These are phyloP conservation scores for Fusarium sp. DNA, from an alignment of 2,329 filamentous ascomycete genomes.

Conservation along the genomic window DNA sequence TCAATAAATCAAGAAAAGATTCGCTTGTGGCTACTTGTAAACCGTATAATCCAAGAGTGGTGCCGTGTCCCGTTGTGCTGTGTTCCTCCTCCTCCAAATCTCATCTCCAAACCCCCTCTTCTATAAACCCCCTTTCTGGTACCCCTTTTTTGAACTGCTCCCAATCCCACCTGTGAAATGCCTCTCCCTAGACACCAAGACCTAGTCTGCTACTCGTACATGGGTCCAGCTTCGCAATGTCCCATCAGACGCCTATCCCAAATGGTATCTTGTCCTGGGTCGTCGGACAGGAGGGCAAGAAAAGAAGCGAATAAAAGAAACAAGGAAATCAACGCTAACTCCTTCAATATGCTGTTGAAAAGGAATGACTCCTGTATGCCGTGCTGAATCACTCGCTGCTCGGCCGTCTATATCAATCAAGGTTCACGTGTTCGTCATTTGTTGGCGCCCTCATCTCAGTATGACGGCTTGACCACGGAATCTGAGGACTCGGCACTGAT, in stretches of 20 bases:
- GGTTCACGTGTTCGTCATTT: conserved; percentile 13
- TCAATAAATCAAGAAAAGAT: conserved; percentile 32
- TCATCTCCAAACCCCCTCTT: conserved; percentile 1
- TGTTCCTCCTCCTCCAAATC: conserved; percentile 17
- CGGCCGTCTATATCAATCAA: conserved; percentile 14
- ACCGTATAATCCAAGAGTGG: conserved; percentile 31
- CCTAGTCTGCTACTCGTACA: conserved; percentile 39
- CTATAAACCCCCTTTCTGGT: neutral
- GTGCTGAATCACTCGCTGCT: conserved; percentile 21
- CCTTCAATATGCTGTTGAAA: conserved; percentile 34
- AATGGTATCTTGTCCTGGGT: conserved; percentile 25
- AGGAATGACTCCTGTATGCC: conserved; percentile 13
- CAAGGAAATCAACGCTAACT: conserved; percentile 35
- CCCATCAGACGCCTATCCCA: conserved; percentile 38
- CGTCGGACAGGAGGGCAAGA: conserved; percentile 6
- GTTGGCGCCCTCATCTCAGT: conserved; percentile 1
- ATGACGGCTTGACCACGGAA: conserved; percentile 10
- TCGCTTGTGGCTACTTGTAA: conserved; percentile 31
- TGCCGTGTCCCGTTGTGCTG: conserved; percentile 25
- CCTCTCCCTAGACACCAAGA: conserved; percentile 22
- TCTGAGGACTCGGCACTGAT: conserved; percentile 44
- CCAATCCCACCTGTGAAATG: conserved; percentile 19
- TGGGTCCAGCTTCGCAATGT: conserved; percentile 12
- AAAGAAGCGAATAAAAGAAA: neutral
- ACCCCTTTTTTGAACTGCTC: conserved; percentile 14